Evolutionary conservation across 2,329 filamentous ascomycete species (phyloP).

Genomic region (Rhexocercosporidium sp.): DNA sequence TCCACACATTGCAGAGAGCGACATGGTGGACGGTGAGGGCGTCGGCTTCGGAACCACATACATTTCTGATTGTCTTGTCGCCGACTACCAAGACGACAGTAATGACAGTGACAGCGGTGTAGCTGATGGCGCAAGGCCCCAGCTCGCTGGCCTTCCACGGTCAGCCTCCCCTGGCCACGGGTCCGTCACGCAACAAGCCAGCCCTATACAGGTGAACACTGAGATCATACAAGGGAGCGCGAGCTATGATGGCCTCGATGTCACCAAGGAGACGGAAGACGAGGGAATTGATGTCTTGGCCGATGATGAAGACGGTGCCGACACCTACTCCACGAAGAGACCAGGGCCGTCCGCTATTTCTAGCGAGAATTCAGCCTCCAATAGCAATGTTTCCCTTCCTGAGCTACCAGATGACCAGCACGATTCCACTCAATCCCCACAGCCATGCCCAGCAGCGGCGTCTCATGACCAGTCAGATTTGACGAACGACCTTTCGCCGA

Average conservation of each 20-base stretch:
- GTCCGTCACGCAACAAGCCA: constrained; percentile 26
- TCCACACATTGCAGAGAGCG: constrained; percentile 19
- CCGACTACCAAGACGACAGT: constrained; percentile 19
- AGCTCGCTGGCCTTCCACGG: constrained; percentile 20
- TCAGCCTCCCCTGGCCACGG: constrained; percentile 24
- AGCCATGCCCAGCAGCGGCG: constrained; percentile 18
- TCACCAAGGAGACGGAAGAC: constrained; percentile 28
- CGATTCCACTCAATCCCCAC: constrained; percentile 21
- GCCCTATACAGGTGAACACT: constrained; percentile 20
- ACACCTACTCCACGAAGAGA: constrained; percentile 25
- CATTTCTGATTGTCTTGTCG: constrained; percentile 24
- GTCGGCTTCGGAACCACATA: constrained; percentile 21
- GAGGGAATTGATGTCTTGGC: constrained; percentile 20
- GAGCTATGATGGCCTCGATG: constrained; percentile 25
- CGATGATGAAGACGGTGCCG: constrained; percentile 18
- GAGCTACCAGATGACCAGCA: constrained; percentile 14
- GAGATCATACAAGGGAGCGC: constrained; percentile 24
- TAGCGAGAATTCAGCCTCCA: constrained; percentile 23
- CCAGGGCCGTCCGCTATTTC: constrained; percentile 23
- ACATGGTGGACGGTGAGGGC: constrained; percentile 19
- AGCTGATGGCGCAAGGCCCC: constrained; percentile 20
- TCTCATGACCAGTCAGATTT: constrained; percentile 25
- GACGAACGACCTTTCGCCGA: constrained; percentile 23
- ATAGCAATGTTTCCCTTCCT: constrained; percentile 21
- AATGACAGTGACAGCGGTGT: constrained; percentile 22